Evolutionary conservation across 345 rosid species (phyloP), one percentile per base, ranked within the genome.

Genomic region (Salix exigua): DNA sequence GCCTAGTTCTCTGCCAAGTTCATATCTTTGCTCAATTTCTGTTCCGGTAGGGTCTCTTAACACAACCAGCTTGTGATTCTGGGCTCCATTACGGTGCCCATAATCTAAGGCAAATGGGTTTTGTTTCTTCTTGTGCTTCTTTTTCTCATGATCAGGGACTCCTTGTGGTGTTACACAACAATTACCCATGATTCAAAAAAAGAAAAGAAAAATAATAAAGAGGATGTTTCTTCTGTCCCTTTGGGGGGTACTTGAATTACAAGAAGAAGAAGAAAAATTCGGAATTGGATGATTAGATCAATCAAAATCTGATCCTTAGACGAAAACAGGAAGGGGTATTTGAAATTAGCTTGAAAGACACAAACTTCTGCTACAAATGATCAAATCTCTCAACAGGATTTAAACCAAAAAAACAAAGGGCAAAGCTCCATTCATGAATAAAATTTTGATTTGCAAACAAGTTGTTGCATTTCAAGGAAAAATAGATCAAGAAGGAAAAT

Each of bases 1-100:
- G n/a, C 84, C 84, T 46, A 82, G 71, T 40, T 82, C 84, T 71
- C 76, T 26, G 9, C 84, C 84, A 28, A 82, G 84, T 42, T 74
- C 81, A 78, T 82, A 82, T 8, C 81, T 78, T 60, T 70, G 73
- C 81, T 60, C 79, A 51, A 82, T 74, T 71, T 74, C 78, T 35
- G 37, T 51, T 7, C 84, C 84, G 2, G 81, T 66, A 19, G 84
- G 81, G 3, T 77, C 66, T 48, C 67, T 71, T 35, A 82, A 48
- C 5, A 82, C 84, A 0, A 58, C 31, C 5, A 82, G 71, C 73
- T 71, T 82, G 51, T 58, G 71, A 42, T 42, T 42, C 64, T 16
- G 71, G 62, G 55, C 68, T 26, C 75, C 80, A 61, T 81, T 55
- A n/a, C 14, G 50, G 19, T 12, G 16, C 40, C 70, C 73, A 70